Conservation (phyloP, 306 rosid species). For the Glycine tomentella region DNA sequence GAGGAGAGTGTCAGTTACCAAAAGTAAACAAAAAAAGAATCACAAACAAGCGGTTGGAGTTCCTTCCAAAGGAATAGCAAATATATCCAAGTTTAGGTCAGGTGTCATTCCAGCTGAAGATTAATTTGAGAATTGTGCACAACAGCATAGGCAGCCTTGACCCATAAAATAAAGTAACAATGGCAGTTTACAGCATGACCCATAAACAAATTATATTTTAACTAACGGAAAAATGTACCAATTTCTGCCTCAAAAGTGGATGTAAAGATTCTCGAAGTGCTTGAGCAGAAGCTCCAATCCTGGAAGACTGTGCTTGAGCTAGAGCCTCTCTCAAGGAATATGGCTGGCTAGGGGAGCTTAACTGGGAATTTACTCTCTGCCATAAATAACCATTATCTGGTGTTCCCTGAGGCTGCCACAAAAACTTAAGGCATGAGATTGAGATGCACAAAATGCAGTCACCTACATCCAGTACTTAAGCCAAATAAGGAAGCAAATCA, state of each 20-base stretch:
- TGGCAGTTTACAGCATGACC: not conserved
- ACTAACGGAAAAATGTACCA: slow-evolving; percentile 60
- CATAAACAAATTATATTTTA: not conserved
- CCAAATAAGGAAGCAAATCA: slow-evolving; percentile 2
- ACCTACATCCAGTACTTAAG: slow-evolving; percentile 22
- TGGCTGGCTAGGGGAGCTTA: slow-evolving; percentile 98
- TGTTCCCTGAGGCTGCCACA: slow-evolving; percentile 93
- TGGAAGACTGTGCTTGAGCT: slow-evolving; percentile 98
- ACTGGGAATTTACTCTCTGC: slow-evolving; percentile 97
- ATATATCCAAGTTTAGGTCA: slow-evolving; percentile 7
- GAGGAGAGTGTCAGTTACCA: slow-evolving; percentile 25
- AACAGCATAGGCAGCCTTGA: not conserved
- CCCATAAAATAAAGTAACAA: slow-evolving; percentile 17
- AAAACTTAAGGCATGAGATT: slow-evolving; percentile 41
- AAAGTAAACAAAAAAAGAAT: not conserved
- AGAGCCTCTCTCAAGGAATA: slow-evolving; percentile 99
- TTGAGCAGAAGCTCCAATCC: slow-evolving; percentile 99
- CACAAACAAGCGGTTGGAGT: not conserved
- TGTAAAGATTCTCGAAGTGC: slow-evolving; percentile 97
- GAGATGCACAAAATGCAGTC: slow-evolving; percentile 33
- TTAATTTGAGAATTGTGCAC: slow-evolving; percentile 30
- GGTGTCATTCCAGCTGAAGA: not conserved
- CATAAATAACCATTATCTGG: slow-evolving; percentile 91
- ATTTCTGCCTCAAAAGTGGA: slow-evolving; percentile 94
- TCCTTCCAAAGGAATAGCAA: slow-evolving; percentile 7